Evolutionary conservation across 2,329 filamentous ascomycete genomes (phyloP), one percentile per base, ranked within the genome.

Genomic region (Zymoseptoria ardabiliae): DNA sequence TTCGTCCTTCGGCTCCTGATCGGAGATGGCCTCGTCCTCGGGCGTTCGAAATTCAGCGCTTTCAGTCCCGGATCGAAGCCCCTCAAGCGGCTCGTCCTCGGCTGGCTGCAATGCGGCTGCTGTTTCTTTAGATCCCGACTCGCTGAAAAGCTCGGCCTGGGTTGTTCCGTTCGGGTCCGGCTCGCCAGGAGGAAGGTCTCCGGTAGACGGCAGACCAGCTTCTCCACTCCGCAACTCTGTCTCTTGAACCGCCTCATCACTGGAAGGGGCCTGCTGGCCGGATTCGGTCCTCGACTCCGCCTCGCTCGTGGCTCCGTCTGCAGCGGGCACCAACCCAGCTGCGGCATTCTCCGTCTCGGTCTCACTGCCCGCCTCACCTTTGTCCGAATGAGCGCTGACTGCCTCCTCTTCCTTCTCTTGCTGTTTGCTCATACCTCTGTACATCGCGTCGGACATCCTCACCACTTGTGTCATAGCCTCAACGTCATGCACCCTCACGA

Each of bases 401-500:
- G 13, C 11, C 13, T 45, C 4, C 13, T 45, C 35, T 13, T 45
- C 6, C 35, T 7, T 45, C 3, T 45, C 17, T 45, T 13, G 13
- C 11, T 7, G 35, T 45, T 7, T 13, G 6, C 6, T 2, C 13
- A 45, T n/a, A 45, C 30, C 25, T 52, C 66, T 63, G 60, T 68
- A 72, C 21, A 97, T 91, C n/a, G 91, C 92, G 81, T 97, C 93
- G 8, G 90, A 85, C 86, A 97, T 93, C 71, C 83, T 88, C 1
- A 85, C 85, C 30, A 96, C 91, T 74, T 91, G 82, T 49, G 76
- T 80, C 93, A 97, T 97, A 78, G 94, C 89, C 58, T 79, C 76
- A 13, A 92, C 89, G 77, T 97, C 93, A 76, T 99, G 94, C 50
- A 99, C 91, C 55, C 94, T 82, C 52, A 97, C 87, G 60, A 99